Evolutionary conservation across 768 basidiomycete genomes (phyloP).

Genomic region (Lactarius tabidus): DNA sequence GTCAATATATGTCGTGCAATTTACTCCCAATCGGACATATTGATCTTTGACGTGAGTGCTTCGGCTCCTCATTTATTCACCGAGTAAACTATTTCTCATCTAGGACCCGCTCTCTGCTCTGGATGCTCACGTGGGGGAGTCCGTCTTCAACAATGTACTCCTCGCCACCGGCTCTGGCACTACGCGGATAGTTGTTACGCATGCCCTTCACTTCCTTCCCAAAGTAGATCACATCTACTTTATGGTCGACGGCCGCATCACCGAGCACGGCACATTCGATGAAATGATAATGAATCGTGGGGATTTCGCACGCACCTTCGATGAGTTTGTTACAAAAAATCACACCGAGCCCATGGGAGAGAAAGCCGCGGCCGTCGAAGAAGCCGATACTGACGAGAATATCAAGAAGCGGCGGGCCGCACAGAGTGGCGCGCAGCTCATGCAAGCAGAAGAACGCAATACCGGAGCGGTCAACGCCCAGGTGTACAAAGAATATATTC

Average conservation of each 20-base stretch:
- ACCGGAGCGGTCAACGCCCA: conserved; percentile 59
- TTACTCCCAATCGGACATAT: conserved; percentile 82
- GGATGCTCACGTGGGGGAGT: conserved; percentile 88
- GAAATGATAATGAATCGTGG: conserved; percentile 63
- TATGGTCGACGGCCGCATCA: conserved; percentile 70
- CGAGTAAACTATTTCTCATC: background rate
- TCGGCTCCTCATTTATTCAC: background rate
- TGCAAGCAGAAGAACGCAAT: conserved; percentile 83
- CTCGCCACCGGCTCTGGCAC: conserved; percentile 57
- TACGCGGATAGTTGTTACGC: conserved; percentile 87
- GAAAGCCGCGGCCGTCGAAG: conserved; percentile 38
- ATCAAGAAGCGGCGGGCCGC: conserved; percentile 36
- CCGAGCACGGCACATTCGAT: conserved; percentile 74
- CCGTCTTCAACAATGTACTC: conserved; percentile 82
- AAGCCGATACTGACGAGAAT: conserved; percentile 34
- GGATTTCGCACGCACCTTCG: conserved; percentile 47
- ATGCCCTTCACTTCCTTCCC: conserved; percentile 86
- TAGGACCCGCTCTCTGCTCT: conserved; percentile 86
- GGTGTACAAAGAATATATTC: conserved; percentile 59
- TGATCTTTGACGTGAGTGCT: conserved; percentile 65
- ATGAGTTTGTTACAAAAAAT: conserved; percentile 62
- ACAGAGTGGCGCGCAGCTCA: conserved; percentile 49
- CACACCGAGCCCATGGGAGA: conserved; percentile 46
- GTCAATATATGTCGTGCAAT: conserved; percentile 84
- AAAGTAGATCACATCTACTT: conserved; percentile 84